Conservation (phyloP, 2,329 filamentous ascomycete genomes). For the Sphaerulina musiva region DNA sequence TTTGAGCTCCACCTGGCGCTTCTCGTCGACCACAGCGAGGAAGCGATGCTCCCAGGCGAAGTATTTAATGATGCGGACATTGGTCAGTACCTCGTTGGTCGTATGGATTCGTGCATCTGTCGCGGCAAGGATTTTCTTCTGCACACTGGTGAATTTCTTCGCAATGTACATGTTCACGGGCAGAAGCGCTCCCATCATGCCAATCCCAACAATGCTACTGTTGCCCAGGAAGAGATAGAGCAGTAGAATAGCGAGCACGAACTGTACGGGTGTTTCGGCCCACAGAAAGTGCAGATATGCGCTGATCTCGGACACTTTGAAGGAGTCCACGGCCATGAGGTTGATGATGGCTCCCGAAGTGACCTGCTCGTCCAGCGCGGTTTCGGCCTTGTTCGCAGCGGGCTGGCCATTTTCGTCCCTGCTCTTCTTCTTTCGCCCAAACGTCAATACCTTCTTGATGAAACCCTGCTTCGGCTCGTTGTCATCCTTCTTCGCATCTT, state of each 20-base stretch:
- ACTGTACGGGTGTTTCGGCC: constrained; percentile 81
- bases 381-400: constrained; percentile 27
- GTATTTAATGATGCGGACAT: constrained; percentile 98
- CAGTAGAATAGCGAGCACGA: constrained; percentile 70
- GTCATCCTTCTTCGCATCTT: constrained; percentile 37
- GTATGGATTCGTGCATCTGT: constrained; percentile 94
- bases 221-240: constrained; percentile 86
- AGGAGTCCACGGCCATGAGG: constrained; percentile 97
- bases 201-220: constrained; percentile 87
- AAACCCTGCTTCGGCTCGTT: constrained; percentile 39
- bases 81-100: constrained; percentile 94
- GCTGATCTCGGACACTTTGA: constrained; percentile 93
- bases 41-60: constrained; percentile 98
- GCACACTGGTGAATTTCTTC: constrained; percentile 73
- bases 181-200: constrained; percentile 80
- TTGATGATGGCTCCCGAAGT: constrained; percentile 99
- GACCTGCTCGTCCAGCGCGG: constrained; percentile 52
- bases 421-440: constrained; percentile 55
- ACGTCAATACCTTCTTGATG: constrained; percentile 45
- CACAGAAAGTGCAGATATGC: constrained; percentile 95
- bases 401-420: constrained; percentile 35
- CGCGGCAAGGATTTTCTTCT: constrained; percentile 84
- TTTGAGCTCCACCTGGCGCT: constrained; percentile 69
- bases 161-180: constrained; percentile 88
- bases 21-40: constrained; percentile 78